Conservation (phyloP, 208 protist genomes). For the Plasmodiophora brassicae region DNA sequence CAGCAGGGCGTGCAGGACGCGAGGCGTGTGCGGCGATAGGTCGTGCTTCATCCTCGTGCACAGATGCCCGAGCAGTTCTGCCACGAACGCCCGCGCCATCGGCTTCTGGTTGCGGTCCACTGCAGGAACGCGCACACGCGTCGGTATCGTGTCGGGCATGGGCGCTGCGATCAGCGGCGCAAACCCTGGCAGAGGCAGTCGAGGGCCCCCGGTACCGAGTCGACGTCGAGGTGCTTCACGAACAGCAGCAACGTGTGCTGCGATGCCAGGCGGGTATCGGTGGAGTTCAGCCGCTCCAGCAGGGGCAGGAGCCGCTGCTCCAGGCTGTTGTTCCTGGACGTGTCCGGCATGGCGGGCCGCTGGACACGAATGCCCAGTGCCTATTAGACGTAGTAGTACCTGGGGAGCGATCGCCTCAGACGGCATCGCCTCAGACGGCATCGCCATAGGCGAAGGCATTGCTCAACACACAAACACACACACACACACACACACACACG, state of each 20-base stretch:
- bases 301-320: neutral
- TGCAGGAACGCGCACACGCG: neutral
- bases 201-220: neutral
- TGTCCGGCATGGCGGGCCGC: no score
- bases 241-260: neutral
- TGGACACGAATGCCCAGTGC: no score
- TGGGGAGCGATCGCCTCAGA: no score
- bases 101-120: neutral
- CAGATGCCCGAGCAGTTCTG: neutral
- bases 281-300: neutral
- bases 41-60: no score
- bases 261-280: neutral
- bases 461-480: no score
- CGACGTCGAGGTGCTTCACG: neutral
- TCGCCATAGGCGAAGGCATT: no score
- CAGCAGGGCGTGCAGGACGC: no score
- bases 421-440: no score
- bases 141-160: neutral
- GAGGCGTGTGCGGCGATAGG: no score
- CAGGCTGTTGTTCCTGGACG: no score
- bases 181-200: neutral
- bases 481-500: no score
- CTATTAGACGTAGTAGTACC: no score
- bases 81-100: neutral
- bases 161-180: neutral